These are phyloP conservation scores for Chaetomium tenue DNA, from an alignment of 495 filamentous ascomycete species.

Conservation along the genomic window DNA sequence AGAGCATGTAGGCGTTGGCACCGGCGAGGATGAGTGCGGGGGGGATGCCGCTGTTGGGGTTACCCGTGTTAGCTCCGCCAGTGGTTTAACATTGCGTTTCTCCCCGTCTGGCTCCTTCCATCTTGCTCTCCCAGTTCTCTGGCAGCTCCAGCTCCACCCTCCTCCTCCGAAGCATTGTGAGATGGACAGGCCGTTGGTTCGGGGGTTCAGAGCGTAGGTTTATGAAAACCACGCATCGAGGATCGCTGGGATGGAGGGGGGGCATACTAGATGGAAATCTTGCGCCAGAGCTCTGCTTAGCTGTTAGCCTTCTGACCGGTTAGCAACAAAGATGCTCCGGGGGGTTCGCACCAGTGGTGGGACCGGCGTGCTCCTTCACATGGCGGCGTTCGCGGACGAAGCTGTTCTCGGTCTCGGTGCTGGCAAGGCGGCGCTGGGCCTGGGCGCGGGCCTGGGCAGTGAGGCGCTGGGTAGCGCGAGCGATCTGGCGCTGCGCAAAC, in stretches of 20 bases:
- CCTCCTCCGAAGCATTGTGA: not conserved
- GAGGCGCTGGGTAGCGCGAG: conserved; percentile 60
- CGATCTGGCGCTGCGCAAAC: conserved; percentile 60
- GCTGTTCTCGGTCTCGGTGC: conserved; percentile 65
- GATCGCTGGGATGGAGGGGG: not conserved
- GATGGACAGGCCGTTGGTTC: conserved; percentile 4
- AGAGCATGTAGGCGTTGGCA: conserved; percentile 82
- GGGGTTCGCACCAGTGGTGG: conserved; percentile 64
- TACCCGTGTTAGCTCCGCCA: not conserved
- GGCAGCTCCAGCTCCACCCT: not conserved
- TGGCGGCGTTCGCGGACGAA: conserved; percentile 83
- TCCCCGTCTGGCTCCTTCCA: not conserved
- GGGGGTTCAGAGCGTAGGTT: not conserved
- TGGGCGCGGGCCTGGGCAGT: conserved; percentile 55
- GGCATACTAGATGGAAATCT: conserved; percentile 86
- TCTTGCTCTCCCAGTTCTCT: not conserved
- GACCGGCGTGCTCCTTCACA: conserved; percentile 81
- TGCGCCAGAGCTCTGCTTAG: conserved; percentile 80
- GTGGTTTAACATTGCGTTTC: conserved; percentile 13
- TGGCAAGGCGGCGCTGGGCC: conserved; percentile 69
- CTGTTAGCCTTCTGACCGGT: conserved; percentile 23
- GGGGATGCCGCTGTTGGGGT: conserved; percentile 42
- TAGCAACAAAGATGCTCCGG: not conserved
- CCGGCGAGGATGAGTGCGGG: conserved; percentile 67
- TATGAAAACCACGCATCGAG: conserved; percentile 34